phyloP scores from a whole-genome alignment of 192 early-diverging fungal genomes.

The Coemansia sp. region DNA sequence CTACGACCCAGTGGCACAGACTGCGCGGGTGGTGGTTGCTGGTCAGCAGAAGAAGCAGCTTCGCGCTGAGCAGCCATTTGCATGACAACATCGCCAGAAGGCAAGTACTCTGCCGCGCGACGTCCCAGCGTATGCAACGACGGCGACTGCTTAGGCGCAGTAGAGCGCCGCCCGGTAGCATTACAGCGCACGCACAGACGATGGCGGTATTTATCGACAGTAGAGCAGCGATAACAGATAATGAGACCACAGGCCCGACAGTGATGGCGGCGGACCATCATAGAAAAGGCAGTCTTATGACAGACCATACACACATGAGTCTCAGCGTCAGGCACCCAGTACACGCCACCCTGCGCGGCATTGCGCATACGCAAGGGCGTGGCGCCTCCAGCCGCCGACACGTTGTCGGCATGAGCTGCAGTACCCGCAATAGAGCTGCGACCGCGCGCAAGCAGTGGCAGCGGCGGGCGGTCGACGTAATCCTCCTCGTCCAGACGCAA shows the following conservation, averaged over 20 bases:
- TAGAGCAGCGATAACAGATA: constrained; percentile 58
- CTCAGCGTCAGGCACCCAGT: constrained; percentile 58
- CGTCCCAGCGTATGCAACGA: constrained; percentile 43
- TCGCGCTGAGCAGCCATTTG: constrained; percentile 33
- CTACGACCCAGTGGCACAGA: constrained; percentile 14
- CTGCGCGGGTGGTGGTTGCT: background rate
- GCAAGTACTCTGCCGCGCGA: constrained; percentile 39
- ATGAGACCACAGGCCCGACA: constrained; percentile 55
- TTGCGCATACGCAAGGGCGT: constrained; percentile 15
- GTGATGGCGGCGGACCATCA: constrained; percentile 59
- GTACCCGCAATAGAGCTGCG: constrained; percentile 51
- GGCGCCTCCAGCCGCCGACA: background rate
- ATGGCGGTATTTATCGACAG: constrained; percentile 15
- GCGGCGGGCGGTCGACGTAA: constrained; percentile 48
- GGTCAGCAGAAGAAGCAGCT: background rate
- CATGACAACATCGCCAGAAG: constrained; percentile 29
- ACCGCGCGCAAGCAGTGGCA: constrained; percentile 29
- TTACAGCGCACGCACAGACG: constrained; percentile 43
- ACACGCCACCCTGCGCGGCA: constrained; percentile 28
- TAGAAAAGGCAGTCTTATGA: constrained; percentile 52
- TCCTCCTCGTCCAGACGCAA: constrained; percentile 55
- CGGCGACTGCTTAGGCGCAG: constrained; percentile 27
- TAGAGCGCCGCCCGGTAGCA: constrained; percentile 4
- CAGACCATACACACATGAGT: constrained; percentile 58
- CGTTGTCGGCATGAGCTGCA: background rate